Conservation (phyloP, 805 yeast species). For the Metschnikowia drakensbergensis region DNA sequence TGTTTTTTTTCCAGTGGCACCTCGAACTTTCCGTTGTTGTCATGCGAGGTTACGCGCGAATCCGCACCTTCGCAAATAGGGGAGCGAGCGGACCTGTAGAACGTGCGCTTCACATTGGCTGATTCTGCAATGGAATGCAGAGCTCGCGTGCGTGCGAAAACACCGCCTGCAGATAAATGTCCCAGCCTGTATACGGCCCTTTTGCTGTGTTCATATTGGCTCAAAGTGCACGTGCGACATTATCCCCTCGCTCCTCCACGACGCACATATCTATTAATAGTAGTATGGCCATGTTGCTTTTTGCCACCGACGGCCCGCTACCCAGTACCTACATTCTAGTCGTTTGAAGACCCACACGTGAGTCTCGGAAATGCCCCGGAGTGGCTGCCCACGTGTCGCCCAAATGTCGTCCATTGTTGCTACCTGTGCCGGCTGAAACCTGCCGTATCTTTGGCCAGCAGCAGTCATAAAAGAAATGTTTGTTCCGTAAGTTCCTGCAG, state of each 20-base stretch:
- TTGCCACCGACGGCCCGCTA: background rate
- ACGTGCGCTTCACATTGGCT: constrained; percentile 4
- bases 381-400: too few relatives aligned
- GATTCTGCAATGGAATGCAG: constrained; percentile 2
- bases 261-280: constrained; percentile 1
- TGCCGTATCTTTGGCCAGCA: too few relatives aligned
- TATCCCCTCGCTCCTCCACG: constrained; percentile 1
- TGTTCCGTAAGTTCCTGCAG: background rate
- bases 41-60: background rate
- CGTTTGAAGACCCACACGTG: too few relatives aligned
- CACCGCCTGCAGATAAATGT: background rate
- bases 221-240: background rate
- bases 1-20: background rate
- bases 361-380: too few relatives aligned
- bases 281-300: background rate
- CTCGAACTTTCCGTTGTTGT: background rate
- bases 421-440: background rate
- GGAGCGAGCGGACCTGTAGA: background rate
- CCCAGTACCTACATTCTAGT: background rate
- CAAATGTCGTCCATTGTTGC: background rate
- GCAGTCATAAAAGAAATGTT: background rate
- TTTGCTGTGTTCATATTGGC: background rate
- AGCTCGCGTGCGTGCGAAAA: background rate
- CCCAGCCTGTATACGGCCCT: background rate
- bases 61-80: background rate